Conservation (phyloP, 768 basidiomycete genomes). For the Chalciporus piperatus region DNA sequence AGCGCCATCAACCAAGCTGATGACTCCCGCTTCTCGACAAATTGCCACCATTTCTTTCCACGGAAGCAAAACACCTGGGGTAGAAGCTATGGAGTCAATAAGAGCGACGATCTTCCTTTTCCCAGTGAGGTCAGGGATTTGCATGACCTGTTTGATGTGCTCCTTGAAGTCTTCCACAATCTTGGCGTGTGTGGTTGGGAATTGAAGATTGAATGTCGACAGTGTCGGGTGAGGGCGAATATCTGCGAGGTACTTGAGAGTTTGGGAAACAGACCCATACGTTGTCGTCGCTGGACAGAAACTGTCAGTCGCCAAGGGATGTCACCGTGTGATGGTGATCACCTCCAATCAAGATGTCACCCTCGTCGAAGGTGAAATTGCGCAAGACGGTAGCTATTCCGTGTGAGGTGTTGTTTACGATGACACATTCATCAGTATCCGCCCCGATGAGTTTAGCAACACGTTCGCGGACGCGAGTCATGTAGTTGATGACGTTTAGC, state of each 20-base stretch:
- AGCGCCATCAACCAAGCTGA: constrained; percentile 75
- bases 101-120: constrained; percentile 58
- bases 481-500: constrained; percentile 27
- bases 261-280: constrained; percentile 53
- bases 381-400: constrained; percentile 60
- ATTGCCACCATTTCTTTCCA: constrained; percentile 69
- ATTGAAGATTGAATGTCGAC: constrained; percentile 44
- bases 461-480: constrained; percentile 35
- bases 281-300: constrained; percentile 48
- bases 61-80: constrained; percentile 61
- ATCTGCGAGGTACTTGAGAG: constrained; percentile 54
- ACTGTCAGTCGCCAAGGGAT: neutral
- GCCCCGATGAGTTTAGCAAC: constrained; percentile 51
- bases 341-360: constrained; percentile 59
- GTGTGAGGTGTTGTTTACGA: constrained; percentile 34
- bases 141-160: constrained; percentile 32
- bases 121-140: constrained; percentile 15
- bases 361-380: constrained; percentile 53
- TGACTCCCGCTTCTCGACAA: constrained; percentile 60
- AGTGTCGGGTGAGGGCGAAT: constrained; percentile 46
- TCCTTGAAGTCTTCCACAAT: constrained; percentile 51
- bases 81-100: constrained; percentile 64
- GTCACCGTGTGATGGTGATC: neutral
- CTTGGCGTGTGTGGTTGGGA: constrained; percentile 54
- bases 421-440: constrained; percentile 55